Percentiles rank a stretch among this genome's conserved stretches.
phyloP scores from a whole-genome alignment of 192 early-diverging fungal species.

The Phycomyces nitens region DNA sequence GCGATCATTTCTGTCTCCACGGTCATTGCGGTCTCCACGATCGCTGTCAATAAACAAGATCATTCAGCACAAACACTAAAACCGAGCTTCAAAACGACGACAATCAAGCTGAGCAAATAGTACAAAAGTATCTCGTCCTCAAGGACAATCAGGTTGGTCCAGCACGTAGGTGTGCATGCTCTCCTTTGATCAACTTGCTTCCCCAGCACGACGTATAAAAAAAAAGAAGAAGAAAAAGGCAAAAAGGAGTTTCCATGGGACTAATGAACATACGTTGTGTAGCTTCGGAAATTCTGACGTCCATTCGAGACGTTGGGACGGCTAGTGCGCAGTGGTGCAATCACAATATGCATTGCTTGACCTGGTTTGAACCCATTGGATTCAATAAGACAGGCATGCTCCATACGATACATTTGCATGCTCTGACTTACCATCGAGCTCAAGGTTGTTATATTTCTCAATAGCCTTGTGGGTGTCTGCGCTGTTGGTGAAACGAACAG shows the following conservation, averaged over 20 bases:
- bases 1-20: conserved; percentile 13
- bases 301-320: background rate
- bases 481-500: conserved; percentile 38
- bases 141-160: too few relatives aligned
- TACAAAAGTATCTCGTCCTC: too few relatives aligned
- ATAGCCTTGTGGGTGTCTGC: conserved; percentile 44
- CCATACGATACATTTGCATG: background rate
- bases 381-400: background rate
- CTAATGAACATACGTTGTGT: background rate
- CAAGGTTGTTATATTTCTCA: conserved; percentile 46
- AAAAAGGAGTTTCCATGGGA: background rate
- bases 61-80: too few relatives aligned
- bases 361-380: background rate
- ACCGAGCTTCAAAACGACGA: too few relatives aligned
- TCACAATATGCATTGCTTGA: conserved; percentile 28
- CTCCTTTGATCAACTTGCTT: background rate
- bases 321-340: background rate
- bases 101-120: too few relatives aligned
- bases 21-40: background rate
- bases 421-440: conserved; percentile 45
- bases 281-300: background rate
- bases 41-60: too few relatives aligned
- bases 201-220: background rate
- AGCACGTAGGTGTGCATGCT: background rate
- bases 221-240: background rate